phyloP scores from a whole-genome alignment of 1,284 basidiomycete species.

The Afroboletus lepidellus region DNA sequence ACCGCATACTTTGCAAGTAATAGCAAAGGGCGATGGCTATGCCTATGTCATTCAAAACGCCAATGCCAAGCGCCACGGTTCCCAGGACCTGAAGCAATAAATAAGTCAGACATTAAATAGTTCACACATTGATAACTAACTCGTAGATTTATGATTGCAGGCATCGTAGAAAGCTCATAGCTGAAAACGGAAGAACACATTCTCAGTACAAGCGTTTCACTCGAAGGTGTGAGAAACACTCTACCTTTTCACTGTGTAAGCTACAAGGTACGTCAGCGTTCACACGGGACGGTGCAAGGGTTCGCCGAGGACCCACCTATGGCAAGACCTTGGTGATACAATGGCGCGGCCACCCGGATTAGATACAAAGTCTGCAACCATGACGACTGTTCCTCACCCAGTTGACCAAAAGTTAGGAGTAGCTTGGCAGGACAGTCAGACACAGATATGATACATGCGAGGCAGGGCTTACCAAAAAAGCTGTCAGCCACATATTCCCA shows the following conservation, averaged over 20 bases:
- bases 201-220: slow-evolving; percentile 22
- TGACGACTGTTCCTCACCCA: slow-evolving; percentile 37
- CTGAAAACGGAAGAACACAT: slow-evolving; percentile 10
- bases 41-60: slow-evolving; percentile 46
- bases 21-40: slow-evolving; percentile 50
- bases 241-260: slow-evolving; percentile 49
- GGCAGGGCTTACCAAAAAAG: slow-evolving; percentile 34
- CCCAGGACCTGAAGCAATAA: slow-evolving; percentile 38
- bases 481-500: slow-evolving; percentile 37
- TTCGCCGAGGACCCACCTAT: slow-evolving; percentile 15
- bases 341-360: neutral
- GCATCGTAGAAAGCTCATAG: slow-evolving; percentile 12
- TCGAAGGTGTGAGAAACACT: slow-evolving; percentile 10
- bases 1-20: slow-evolving; percentile 51
- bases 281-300: neutral
- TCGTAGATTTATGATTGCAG: slow-evolving; percentile 15
- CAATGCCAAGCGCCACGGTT: slow-evolving; percentile 42
- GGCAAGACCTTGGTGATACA: slow-evolving; percentile 12
- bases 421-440: slow-evolving; percentile 35
- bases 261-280: slow-evolving; percentile 24
- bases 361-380: neutral
- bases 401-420: slow-evolving; percentile 45
- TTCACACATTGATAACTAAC: slow-evolving; percentile 9
- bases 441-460: neutral
- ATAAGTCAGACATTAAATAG: neutral